These are phyloP conservation scores for Notholithocarpus densiflorus DNA, from an alignment of 306 rosid genomes.

Conservation along the genomic window DNA sequence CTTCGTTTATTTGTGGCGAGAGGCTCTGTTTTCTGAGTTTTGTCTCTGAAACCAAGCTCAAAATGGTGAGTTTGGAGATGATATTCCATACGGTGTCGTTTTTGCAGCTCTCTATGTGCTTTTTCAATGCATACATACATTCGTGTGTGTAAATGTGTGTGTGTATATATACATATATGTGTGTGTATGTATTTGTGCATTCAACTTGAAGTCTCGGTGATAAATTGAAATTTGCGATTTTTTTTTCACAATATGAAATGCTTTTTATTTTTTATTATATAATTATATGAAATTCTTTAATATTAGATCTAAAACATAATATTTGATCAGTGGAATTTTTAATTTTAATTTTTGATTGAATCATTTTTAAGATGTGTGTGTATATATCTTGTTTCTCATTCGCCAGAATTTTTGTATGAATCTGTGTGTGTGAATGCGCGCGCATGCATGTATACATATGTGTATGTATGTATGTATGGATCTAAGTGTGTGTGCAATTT, in stretches of 20 bases:
- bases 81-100: neutral
- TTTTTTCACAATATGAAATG: too few relatives aligned
- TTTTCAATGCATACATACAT: neutral
- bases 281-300: neutral
- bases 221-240: too few relatives aligned
- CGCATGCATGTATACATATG: neutral
- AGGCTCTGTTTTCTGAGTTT: neutral
- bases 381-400: neutral
- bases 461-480: neutral
- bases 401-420: neutral
- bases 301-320: neutral
- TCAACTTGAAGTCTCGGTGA: neutral
- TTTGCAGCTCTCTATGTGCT: neutral
- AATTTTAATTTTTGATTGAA: neutral
- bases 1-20: neutral
- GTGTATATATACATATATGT: too few relatives aligned
- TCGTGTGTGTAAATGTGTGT: too few relatives aligned
- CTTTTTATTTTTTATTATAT: too few relatives aligned
- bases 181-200: neutral
- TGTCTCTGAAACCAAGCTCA: neutral
- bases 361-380: neutral
- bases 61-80: conserved; percentile 25
- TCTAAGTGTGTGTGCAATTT: neutral
- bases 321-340: neutral
- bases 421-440: neutral